These are phyloP conservation scores for Neofusicoccum ribis DNA, from an alignment of 2,329 filamentous ascomycete genomes.

Conservation along the genomic window DNA sequence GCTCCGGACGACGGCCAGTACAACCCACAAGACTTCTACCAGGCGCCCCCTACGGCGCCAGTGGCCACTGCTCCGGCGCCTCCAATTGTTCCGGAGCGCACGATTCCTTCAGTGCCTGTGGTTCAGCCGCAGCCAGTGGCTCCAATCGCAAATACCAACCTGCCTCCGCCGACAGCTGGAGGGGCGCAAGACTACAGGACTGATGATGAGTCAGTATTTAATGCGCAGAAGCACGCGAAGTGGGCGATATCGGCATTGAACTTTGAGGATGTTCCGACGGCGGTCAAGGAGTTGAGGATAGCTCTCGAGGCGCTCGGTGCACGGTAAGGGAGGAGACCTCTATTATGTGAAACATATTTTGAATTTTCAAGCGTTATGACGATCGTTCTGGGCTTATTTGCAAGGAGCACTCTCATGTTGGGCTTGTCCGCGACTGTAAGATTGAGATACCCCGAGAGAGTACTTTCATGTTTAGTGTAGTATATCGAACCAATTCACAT, in stretches of 20 bases:
- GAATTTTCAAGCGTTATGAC: background rate
- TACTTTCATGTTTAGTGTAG: background rate
- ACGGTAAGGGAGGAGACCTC: slow-evolving; percentile 35
- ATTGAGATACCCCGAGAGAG: slow-evolving; percentile 15
- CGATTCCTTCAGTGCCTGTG: background rate
- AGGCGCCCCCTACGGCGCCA: slow-evolving; percentile 23
- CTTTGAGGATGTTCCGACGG: slow-evolving; percentile 92
- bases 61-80: background rate
- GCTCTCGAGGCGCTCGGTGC: slow-evolving; percentile 73
- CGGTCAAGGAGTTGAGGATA: slow-evolving; percentile 76
- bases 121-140: slow-evolving; percentile 3
- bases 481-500: background rate
- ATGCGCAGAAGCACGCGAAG: slow-evolving; percentile 91
- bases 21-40: slow-evolving; percentile 36
- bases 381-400: background rate
- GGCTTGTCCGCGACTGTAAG: slow-evolving; percentile 6
- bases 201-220: slow-evolving; percentile 70
- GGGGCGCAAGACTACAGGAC: slow-evolving; percentile 42
- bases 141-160: slow-evolving; percentile 26
- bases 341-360: background rate
- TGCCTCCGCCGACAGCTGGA: slow-evolving; percentile 23
- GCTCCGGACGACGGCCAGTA: slow-evolving; percentile 12
- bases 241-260: slow-evolving; percentile 97
- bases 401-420: background rate
- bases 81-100: background rate